Base-by-base conservation (phyloP, 2,329 filamentous ascomycete species). In the Sordariomycetes sp. region DNA sequence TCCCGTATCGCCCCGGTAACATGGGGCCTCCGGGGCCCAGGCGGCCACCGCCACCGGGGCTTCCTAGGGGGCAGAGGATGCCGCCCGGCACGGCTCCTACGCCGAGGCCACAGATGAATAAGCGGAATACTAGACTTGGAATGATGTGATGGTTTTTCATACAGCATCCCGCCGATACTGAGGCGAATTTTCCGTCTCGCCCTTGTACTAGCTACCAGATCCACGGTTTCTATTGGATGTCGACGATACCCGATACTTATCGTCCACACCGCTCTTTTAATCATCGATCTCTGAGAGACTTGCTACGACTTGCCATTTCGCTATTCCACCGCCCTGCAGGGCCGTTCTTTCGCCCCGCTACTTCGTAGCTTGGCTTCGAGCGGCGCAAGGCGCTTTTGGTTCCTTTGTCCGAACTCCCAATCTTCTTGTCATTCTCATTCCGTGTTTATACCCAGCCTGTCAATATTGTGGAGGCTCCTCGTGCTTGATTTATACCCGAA, bases 71-170 rank as follows among this genome's bases (percentile, higher is more conserved):
- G n/a, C 60, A 62, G 55, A 58, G 58, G 34, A 42, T 60, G 35
- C 54, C 59, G 58, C 72, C 73, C 22, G 71, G 70, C 5, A 69
- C 68, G 57, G 68, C 64, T 22, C 64, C 67, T 36, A 65, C 58
- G 64, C 62, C 69, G 61, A 59, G 69, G 62, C 60, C 64, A 58
- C 64, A 65, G 61, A 80, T 83, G 79, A 80, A 82, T 70, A 83
- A 82, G 72, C 75, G 80, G 62, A 81, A 79, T 74, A 84, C 80
- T 59, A 74, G 80, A 60, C 65, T 83, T 56, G 79, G 80, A 59
- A 81, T 80, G 75, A 79, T 82, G 72, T 75, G 65, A 71, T 59
- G 60, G 10, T 10, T 50, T 35, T 12, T 35, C n/a, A 22, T 50
- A 15, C 32, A 20, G n/a, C n/a, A 45, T n/a, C 39, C 15, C n/a